Base-by-base conservation (phyloP, 495 filamentous ascomycete genomes). In the Trichoderma orchidacearum region DNA sequence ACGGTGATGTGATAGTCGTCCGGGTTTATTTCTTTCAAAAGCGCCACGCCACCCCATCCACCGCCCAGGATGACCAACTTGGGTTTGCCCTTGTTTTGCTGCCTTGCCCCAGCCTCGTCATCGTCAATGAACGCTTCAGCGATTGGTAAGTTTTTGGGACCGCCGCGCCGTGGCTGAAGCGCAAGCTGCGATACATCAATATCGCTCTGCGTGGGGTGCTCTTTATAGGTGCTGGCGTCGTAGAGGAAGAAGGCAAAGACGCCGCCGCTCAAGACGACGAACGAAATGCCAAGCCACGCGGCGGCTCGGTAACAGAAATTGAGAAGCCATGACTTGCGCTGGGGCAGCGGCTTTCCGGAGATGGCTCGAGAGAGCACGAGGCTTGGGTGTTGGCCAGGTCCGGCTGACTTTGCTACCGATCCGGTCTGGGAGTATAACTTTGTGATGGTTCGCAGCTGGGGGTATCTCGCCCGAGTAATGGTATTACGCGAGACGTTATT, bases 111-210 rank as follows among this genome's bases (percentile, higher is more conserved):
- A 50, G 70, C 80, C 62, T 95, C 91, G 58, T 94, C 83, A 66
- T 97, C 94, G 62, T 93, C 88, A 12, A 99, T 81, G 52, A 88
- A 78, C 5, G 83, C 75, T 61, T 96, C 89, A 9, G 88, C 82
- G 58, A 99, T 95, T 0, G 92, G 93, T 8, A 99, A 73, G 63
- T 97, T 96, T 74, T 99, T 99, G 0, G 93, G 94, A 0, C 94
- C 94, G 30, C 94, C 94, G 21, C 80, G 80, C 52, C 83, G 80
- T 0, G 94, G 94, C 45, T 82, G 80, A 29, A 99, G 71, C 0
- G 94, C 94, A 21, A 86, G 66, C 60, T 90, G 80, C 0, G 93
- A 89, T 8, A 99, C 85, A 48, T 83, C 80, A 60, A 96, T 81
- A 61, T 96, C 92, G 57, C 72, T 72, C 48, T 76, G 78, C 15